phyloP scores from a whole-genome alignment of 2,329 filamentous ascomycete genomes.

The Clonostachys rhizophaga region DNA sequence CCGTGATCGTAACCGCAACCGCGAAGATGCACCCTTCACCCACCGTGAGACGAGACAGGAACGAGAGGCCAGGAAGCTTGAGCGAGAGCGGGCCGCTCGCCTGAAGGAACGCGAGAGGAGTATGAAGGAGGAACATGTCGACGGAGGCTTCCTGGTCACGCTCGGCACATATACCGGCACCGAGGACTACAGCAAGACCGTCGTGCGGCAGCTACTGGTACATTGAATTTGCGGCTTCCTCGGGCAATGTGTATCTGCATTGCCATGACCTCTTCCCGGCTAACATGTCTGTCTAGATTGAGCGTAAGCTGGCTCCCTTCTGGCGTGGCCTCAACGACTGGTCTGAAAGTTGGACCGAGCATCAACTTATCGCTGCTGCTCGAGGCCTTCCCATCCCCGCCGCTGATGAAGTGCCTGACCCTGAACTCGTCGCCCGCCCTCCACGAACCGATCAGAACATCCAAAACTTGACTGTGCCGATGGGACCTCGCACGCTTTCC shows the following conservation, averaged over 20 bases:
- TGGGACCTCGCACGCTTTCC: constrained; percentile 72
- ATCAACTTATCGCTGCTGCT: constrained; percentile 89
- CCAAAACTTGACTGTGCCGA: constrained; percentile 73
- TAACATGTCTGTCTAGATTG: constrained; percentile 60
- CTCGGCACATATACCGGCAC: constrained; percentile 87
- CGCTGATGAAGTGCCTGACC: constrained; percentile 75
- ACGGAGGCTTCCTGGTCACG: constrained; percentile 92
- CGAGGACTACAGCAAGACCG: constrained; percentile 88
- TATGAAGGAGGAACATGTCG: constrained; percentile 85
- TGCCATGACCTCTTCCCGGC: neutral
- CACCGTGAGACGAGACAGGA: constrained; percentile 89
- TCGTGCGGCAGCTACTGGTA: constrained; percentile 90
- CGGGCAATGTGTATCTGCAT: neutral
- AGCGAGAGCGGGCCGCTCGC: constrained; percentile 72
- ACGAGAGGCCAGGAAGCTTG: constrained; percentile 78
- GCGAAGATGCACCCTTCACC: constrained; percentile 42
- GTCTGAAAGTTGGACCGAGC: constrained; percentile 83
- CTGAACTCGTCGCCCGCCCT: constrained; percentile 49
- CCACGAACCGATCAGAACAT: constrained; percentile 51
- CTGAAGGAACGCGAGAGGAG: constrained; percentile 86
- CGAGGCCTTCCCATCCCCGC: constrained; percentile 79
- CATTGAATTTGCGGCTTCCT: constrained; percentile 9
- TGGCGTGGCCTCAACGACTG: constrained; percentile 93
- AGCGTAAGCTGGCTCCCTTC: constrained; percentile 87
- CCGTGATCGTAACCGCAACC: constrained; percentile 26